Percentiles rank a stretch among this genome's conserved stretches.
Evolutionary conservation across 768 basidiomycete species (phyloP).

Genomic region (Pholiota microspora): DNA sequence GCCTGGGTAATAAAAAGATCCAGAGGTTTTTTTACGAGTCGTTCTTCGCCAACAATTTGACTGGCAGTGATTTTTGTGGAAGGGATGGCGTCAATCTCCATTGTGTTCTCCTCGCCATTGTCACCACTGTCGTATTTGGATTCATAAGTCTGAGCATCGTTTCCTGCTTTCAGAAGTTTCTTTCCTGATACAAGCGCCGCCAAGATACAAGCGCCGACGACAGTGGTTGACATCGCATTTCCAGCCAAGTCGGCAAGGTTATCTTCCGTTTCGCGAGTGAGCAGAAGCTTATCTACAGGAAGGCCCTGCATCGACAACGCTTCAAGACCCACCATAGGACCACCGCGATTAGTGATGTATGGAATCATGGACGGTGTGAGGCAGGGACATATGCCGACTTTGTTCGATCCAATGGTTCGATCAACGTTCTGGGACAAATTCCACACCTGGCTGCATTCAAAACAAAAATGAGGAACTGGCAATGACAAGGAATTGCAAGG

Average conservation of each 20-base stretch:
- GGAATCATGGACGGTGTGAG: slow-evolving; percentile 97
- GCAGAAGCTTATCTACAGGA: slow-evolving; percentile 85
- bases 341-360: slow-evolving; percentile 93
- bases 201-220: slow-evolving; percentile 88
- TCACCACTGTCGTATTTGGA: slow-evolving; percentile 45
- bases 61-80: slow-evolving; percentile 30
- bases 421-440: slow-evolving; percentile 97
- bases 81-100: slow-evolving; percentile 44
- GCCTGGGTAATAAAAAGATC: slow-evolving; percentile 60
- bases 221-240: slow-evolving; percentile 97
- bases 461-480: slow-evolving; percentile 10
- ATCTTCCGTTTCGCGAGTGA: slow-evolving; percentile 92
- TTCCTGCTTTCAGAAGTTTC: slow-evolving; percentile 64
- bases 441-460: slow-evolving; percentile 71
- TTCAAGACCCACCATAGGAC: slow-evolving; percentile 92
- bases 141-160: slow-evolving; percentile 68
- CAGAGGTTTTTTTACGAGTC: slow-evolving; percentile 59
- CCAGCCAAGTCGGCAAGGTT: slow-evolving; percentile 93
- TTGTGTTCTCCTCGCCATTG: slow-evolving; percentile 33
- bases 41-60: slow-evolving; percentile 71
- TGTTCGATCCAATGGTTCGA: slow-evolving; percentile 77
- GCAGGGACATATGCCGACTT: slow-evolving; percentile 86
- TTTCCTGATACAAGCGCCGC: slow-evolving; percentile 72
- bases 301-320: slow-evolving; percentile 93
- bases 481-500: not conserved